These are phyloP conservation scores for Blechomonas ayalai DNA, from an alignment of 208 protist species.

Conservation along the genomic window DNA sequence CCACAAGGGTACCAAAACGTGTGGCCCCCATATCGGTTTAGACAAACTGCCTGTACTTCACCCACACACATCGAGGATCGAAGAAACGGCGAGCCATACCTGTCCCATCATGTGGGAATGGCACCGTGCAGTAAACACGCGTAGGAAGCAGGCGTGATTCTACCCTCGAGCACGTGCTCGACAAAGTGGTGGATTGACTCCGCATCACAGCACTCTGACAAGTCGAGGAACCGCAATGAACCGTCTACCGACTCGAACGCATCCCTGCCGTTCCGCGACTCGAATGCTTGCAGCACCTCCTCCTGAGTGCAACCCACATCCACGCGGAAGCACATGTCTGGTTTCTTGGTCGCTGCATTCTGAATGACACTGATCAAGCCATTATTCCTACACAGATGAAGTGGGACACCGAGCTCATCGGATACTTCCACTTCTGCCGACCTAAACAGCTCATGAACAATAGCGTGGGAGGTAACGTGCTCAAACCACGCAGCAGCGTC, in stretches of 20 bases:
- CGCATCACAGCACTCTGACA: background rate
- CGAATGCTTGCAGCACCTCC: slow-evolving; percentile 22
- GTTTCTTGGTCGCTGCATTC: slow-evolving; percentile 17
- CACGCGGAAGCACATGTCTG: slow-evolving; percentile 32
- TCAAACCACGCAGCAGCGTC: slow-evolving; percentile 14
- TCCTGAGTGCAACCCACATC: background rate
- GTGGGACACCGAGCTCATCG: slow-evolving; percentile 29
- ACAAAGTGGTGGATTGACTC: slow-evolving; percentile 13
- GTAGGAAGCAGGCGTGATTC: slow-evolving; percentile 21
- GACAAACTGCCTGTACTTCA: background rate
- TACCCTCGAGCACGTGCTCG: slow-evolving; percentile 9
- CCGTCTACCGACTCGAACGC: slow-evolving; percentile 29
- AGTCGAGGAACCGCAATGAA: slow-evolving; percentile 19
- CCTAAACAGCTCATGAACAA: slow-evolving; percentile 22
- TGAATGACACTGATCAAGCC: slow-evolving; percentile 24
- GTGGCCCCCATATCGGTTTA: too few species aligned
- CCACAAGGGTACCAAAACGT: too few species aligned
- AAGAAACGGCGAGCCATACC: background rate
- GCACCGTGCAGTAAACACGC: slow-evolving; percentile 18
- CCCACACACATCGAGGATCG: background rate
- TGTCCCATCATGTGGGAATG: too few species aligned
- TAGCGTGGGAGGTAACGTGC: slow-evolving; percentile 2
- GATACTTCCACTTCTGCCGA: slow-evolving; percentile 20
- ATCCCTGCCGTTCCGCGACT: slow-evolving; percentile 15
- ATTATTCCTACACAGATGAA: slow-evolving; percentile 6